A percentile compares a stretch with the other conserved stretches of the same genome.
Evolutionary conservation across 2,329 filamentous ascomycete genomes (phyloP).

Genomic region (Didymella exigua): DNA sequence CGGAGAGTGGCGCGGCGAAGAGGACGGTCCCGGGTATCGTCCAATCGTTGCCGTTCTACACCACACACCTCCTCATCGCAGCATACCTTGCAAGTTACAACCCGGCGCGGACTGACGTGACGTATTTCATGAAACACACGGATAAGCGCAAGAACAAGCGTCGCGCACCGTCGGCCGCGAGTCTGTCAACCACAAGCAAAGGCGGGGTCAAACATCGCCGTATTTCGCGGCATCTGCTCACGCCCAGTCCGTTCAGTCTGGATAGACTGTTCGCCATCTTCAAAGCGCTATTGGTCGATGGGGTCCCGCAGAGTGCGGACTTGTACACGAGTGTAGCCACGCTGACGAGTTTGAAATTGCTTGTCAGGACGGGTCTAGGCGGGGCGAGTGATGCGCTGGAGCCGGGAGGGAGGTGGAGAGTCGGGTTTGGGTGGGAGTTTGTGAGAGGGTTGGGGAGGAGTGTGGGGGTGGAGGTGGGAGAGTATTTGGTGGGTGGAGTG

Average conservation of each 20-base stretch:
- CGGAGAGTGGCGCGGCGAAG: background rate
- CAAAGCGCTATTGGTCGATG: conserved; percentile 63
- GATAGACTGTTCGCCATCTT: conserved; percentile 82
- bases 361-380: conserved; percentile 67
- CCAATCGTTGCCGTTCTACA: conserved; percentile 69
- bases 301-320: conserved; percentile 53
- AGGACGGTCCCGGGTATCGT: conserved; percentile 29
- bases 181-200: conserved; percentile 26
- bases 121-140: conserved; percentile 76
- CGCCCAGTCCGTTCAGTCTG: conserved; percentile 76
- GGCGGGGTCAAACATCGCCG: conserved; percentile 63
- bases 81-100: conserved; percentile 85
- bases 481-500: conserved; percentile 57
- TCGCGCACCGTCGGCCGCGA: conserved; percentile 31
- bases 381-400: conserved; percentile 68
- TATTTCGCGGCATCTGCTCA: conserved; percentile 77
- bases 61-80: conserved; percentile 74
- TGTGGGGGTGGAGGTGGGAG: conserved; percentile 78
- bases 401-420: conserved; percentile 73
- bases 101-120: conserved; percentile 71
- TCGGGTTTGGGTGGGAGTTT: conserved; percentile 80
- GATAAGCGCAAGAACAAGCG: conserved; percentile 56
- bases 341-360: conserved; percentile 70
- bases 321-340: conserved; percentile 67
- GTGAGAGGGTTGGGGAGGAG: conserved; percentile 71